A percentile compares a stretch with the other conserved stretches of the same genome.
These are phyloP conservation scores for Xylaria sp. DNA, from an alignment of 2,329 filamentous ascomycete genomes.

Conservation along the genomic window DNA sequence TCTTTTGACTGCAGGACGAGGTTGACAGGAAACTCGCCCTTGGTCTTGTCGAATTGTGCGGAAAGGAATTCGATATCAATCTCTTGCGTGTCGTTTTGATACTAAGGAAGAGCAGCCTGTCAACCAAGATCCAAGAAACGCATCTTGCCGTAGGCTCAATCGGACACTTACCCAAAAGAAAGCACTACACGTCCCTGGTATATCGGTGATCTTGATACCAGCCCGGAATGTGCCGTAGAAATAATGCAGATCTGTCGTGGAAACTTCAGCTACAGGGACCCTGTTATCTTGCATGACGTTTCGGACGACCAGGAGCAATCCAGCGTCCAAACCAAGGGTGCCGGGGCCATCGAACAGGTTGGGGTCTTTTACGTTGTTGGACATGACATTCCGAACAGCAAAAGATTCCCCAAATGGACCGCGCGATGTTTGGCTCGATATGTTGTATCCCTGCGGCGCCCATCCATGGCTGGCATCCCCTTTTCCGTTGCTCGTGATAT, in stretches of 20 bases:
- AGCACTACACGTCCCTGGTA: constrained; percentile 76
- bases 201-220: constrained; percentile 69
- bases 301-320: constrained; percentile 67
- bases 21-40: constrained; percentile 69
- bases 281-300: constrained; percentile 57
- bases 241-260: constrained; percentile 68
- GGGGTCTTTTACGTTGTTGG: constrained; percentile 58
- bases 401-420: constrained; percentile 75
- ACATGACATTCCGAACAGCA: constrained; percentile 64
- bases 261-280: constrained; percentile 72
- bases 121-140: constrained; percentile 6
- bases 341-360: constrained; percentile 57
- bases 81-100: constrained; percentile 80
- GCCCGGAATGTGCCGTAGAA: constrained; percentile 76
- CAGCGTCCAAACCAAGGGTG: constrained; percentile 57
- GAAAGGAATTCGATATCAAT: constrained; percentile 86
- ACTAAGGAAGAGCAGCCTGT: constrained; percentile 57
- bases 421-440: constrained; percentile 64
- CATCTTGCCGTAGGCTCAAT: background rate
- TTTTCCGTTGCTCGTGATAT: constrained; percentile 58
- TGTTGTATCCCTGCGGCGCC: constrained; percentile 73
- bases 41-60: constrained; percentile 64
- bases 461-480: constrained; percentile 55
- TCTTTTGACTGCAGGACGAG: constrained; percentile 77
- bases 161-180: constrained; percentile 76